phyloP scores from a whole-genome alignment of 2,329 filamentous ascomycete species.

The Curvularia sp. region DNA sequence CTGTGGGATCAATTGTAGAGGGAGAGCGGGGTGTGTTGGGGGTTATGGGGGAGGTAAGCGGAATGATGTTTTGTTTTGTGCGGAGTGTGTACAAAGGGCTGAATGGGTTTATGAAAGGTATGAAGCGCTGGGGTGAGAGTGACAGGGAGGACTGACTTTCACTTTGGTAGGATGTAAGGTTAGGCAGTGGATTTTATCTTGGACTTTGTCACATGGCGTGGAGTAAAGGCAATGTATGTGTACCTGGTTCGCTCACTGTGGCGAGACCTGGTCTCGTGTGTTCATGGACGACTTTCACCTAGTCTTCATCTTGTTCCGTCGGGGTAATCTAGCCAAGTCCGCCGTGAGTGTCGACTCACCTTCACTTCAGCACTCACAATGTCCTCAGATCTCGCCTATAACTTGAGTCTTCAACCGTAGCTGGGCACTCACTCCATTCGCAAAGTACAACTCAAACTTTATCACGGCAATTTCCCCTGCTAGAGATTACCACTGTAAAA shows the following conservation, averaged over 20 bases:
- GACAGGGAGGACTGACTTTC: not conserved
- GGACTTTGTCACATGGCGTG: too few relatives aligned
- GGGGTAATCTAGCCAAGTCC: not conserved
- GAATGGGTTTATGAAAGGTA: constrained; percentile 24
- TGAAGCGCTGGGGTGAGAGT: not conserved
- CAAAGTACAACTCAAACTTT: not conserved
- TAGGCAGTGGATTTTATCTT: not conserved
- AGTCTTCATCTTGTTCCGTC: not conserved
- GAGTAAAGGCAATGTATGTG: not conserved
- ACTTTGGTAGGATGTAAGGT: not conserved
- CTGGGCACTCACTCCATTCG: not conserved
- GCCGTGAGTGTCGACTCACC: not conserved
- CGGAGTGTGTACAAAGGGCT: constrained; percentile 22
- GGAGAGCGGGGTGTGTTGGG: not conserved
- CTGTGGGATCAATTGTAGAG: constrained; percentile 25
- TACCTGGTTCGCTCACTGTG: not conserved
- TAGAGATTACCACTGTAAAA: too few relatives aligned
- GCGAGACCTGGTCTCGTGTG: not conserved
- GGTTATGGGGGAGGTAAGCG: not conserved
- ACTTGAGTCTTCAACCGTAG: not conserved
- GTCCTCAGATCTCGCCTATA: not conserved
- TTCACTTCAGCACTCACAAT: not conserved
- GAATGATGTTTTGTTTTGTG: constrained; percentile 19
- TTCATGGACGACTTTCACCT: not conserved
- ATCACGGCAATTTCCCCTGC: not conserved